Base-by-base conservation (phyloP, 2,329 filamentous ascomycete species). In the Polychaeton citri region DNA sequence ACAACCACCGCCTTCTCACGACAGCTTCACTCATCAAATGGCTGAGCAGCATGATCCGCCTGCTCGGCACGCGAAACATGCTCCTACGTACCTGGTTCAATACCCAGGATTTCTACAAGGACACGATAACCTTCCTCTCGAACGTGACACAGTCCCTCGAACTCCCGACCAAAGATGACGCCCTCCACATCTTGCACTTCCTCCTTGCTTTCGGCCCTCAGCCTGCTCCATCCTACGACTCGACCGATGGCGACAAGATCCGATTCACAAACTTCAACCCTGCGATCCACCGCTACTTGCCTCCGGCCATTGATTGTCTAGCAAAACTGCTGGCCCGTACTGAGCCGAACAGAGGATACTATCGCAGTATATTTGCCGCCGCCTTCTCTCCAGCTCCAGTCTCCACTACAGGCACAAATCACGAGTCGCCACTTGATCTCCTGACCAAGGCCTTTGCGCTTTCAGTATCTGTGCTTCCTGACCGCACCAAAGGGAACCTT, bases 71-170 rank as follows among this genome's bases (percentile, higher is more conserved):
- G 3, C 79, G 86, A 10, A 85, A 85, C 47, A 83, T 88, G 70
- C 71, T 96, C 19, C 64, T 96, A 30, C 76, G 85, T 26, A 84
- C 78, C 3, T 73, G 90, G 45, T 69, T 73, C 51, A 94, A 95
- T 59, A 90, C 82, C 0, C 66, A 95, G 45, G 90, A 98, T 58
- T 88, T 96, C 50, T 93, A 95, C 83, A 98, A 98, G 61, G 90
- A 98, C 57, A 68, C 86, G 19, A 75, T 96, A 39, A 79, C 85
- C 12, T 76, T 93, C 46, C 67, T 98, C 37, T 95, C 88, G 38
- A 96, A 98, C 57, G 50, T 59, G 41, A 75, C 92, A 33, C 78
- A 86, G 6, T 73, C 75, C 7, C 72, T 96, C 35, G 80, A 88
- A 52, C 67, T 98, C 26, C 81, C 86, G 2, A 80, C 80, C 15